These are phyloP conservation scores for Zopfia rhizophila DNA, from an alignment of 2,329 filamentous ascomycete species.

Conservation along the genomic window DNA sequence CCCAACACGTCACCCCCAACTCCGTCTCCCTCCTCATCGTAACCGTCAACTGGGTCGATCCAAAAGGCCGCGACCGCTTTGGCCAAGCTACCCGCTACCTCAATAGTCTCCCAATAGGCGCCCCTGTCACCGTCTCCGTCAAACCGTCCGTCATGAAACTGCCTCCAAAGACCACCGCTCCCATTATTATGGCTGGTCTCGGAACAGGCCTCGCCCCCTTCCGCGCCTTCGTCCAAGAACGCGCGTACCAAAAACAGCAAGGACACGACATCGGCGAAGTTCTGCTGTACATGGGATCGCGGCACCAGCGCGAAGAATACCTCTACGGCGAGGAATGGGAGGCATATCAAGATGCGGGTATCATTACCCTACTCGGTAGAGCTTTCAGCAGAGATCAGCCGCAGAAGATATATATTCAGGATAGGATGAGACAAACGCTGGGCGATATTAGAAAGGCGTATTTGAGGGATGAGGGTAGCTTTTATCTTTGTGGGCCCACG, in stretches of 20 bases:
- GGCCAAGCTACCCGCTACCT: conserved; percentile 95
- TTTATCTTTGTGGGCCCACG: conserved; percentile 97
- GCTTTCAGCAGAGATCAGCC: conserved; percentile 98
- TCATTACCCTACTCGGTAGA: conserved; percentile 91
- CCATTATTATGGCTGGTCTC: conserved; percentile 99
- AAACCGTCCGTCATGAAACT: conserved; percentile 99
- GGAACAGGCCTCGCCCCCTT: conserved; percentile 98
- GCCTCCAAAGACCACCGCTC: conserved; percentile 85
- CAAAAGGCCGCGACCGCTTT: conserved; percentile 85
- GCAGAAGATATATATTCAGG: conserved; percentile 99
- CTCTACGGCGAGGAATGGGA: conserved; percentile 99
- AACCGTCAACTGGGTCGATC: conserved; percentile 94
- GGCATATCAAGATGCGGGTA: conserved; percentile 92
- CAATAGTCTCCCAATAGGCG: conserved; percentile 76
- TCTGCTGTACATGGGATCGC: conserved; percentile 94
- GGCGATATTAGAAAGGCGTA: conserved; percentile 86
- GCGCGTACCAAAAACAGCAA: conserved; percentile 96
- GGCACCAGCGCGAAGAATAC: conserved; percentile 98
- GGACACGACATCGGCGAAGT: conserved; percentile 95
- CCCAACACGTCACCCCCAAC: conserved; percentile 90
- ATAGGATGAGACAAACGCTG: conserved; percentile 92
- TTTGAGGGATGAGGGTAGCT: conserved; percentile 85
- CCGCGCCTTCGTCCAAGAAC: conserved; percentile 98
- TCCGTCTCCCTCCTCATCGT: conserved; percentile 96
- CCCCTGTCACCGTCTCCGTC: conserved; percentile 87